These are phyloP conservation scores for Cercospora zeae-maydis DNA, from an alignment of 2,329 filamentous ascomycete species.

Conservation along the genomic window DNA sequence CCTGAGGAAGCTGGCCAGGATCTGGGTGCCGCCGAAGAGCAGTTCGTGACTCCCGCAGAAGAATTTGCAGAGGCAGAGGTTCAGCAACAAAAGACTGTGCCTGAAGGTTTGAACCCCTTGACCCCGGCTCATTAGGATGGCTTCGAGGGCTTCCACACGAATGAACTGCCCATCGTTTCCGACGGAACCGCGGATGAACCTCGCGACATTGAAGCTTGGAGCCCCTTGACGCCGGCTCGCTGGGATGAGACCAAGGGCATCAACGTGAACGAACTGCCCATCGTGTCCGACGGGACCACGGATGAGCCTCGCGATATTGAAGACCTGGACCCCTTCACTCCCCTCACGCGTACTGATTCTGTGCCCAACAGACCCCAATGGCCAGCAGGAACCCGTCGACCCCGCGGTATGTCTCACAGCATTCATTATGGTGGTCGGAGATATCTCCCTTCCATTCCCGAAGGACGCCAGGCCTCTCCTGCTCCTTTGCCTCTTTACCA, in stretches of 20 bases:
- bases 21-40: background rate
- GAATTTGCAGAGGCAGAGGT: background rate
- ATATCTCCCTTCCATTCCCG: background rate
- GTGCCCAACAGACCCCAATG: background rate
- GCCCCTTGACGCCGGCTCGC: background rate
- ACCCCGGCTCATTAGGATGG: constrained; percentile 3
- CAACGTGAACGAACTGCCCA: background rate
- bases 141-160: background rate
- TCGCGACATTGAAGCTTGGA: background rate
- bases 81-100: background rate
- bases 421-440: background rate
- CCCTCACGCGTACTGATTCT: background rate
- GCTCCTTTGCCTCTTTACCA: background rate
- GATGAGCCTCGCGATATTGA: background rate
- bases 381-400: background rate
- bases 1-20: background rate
- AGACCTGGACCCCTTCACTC: background rate
- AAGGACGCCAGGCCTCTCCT: background rate
- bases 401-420: background rate
- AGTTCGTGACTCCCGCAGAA: background rate
- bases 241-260: background rate
- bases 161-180: background rate
- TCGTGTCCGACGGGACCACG: background rate
- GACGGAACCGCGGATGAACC: background rate
- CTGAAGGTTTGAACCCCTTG: background rate